These are phyloP conservation scores for Fusarium longipes DNA, from an alignment of 2,329 filamentous ascomycete species.

Conservation along the genomic window DNA sequence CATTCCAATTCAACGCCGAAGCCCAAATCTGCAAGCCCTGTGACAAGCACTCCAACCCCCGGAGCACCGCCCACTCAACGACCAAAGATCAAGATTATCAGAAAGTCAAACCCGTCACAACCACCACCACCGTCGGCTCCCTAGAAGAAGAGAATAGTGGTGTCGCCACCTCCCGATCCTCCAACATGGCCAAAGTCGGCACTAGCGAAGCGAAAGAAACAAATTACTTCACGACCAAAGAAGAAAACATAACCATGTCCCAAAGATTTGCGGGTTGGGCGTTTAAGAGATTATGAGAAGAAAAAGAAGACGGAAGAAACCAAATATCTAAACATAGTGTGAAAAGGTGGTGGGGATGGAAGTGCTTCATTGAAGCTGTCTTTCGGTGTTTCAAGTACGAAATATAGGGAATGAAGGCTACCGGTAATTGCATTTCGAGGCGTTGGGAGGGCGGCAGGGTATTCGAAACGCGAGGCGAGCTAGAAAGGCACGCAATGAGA, in stretches of 20 bases:
- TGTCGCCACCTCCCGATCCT: not conserved
- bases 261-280: not conserved
- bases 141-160: constrained; percentile 28
- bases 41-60: constrained; percentile 40
- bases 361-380: constrained; percentile 9
- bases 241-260: not conserved
- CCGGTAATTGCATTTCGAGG: constrained; percentile 33
- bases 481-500: constrained; percentile 8
- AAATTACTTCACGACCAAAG: not conserved
- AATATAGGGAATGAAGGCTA: constrained; percentile 12
- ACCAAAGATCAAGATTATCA: constrained; percentile 55
- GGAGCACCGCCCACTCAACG: constrained; percentile 40
- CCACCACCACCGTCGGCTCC: constrained; percentile 43
- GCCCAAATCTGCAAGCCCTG: constrained; percentile 43
- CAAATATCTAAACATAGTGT: not conserved
- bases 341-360: not conserved
- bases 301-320: not conserved
- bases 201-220: not conserved
- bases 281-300: not conserved
- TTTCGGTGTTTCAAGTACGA: constrained; percentile 8
- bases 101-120: constrained; percentile 48
- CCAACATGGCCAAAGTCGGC: not conserved
- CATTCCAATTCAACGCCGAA: constrained; percentile 37
- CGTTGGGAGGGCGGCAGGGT: constrained; percentile 21
- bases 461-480: not conserved